Conservation (phyloP, 805 yeast species). For the Pichia membranifaciens region DNA sequence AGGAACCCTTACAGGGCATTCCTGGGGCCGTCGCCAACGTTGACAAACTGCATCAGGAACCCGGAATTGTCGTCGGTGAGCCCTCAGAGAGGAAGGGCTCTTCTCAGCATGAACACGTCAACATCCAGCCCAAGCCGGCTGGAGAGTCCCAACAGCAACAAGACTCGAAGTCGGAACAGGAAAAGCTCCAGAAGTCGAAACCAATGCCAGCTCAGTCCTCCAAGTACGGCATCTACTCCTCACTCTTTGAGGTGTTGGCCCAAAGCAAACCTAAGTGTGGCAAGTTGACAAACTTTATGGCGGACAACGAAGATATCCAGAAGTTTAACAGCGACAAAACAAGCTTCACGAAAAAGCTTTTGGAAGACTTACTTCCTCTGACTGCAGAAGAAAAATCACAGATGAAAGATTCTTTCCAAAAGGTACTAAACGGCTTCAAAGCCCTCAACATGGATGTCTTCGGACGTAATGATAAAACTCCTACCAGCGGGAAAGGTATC, state of each 20-base stretch:
- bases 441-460: constrained; percentile 34
- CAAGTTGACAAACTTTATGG: constrained; percentile 39
- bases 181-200: too few species aligned
- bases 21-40: too few species aligned
- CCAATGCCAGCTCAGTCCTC: neutral
- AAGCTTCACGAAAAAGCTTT: neutral
- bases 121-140: too few species aligned
- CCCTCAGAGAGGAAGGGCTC: too few species aligned
- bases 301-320: constrained; percentile 32
- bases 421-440: constrained; percentile 16
- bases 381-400: constrained; percentile 13
- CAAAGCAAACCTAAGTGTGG: constrained; percentile 31
- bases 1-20: too few species aligned
- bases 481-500: constrained; percentile 28
- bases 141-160: too few species aligned
- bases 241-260: constrained; percentile 24
- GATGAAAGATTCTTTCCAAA: constrained; percentile 16
- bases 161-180: too few species aligned
- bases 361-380: neutral
- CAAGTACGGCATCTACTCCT: neutral
- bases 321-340: constrained; percentile 33
- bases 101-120: too few species aligned
- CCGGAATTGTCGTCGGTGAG: too few species aligned
- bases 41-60: too few species aligned
- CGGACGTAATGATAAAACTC: constrained; percentile 19